Evolutionary conservation across 1,284 basidiomycete genomes (phyloP), one percentile per base, ranked within the genome.

Genomic region (Apiotrichum porosum): DNA sequence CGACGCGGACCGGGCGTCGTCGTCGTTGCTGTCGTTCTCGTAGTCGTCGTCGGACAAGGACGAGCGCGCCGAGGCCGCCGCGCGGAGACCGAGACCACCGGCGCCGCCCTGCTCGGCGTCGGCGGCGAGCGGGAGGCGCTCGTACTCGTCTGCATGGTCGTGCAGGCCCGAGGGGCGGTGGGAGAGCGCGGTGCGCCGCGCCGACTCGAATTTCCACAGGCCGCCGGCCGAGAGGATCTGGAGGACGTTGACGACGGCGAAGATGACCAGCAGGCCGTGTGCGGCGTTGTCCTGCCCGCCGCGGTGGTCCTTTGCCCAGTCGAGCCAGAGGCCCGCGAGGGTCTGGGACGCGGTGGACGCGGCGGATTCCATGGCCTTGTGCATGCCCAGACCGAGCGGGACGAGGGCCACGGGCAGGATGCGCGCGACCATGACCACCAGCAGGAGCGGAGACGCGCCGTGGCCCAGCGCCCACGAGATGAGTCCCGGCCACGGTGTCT

Each of bases 331-430:
- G 26, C 85, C 84, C 9, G 83, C 78, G 8, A 86, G 63, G 0
- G 83, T 85, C 60, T 87, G 84, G 50, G 82, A 81, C 45, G 85
- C 79, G 0, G 82, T 83, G 4, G 82, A 80, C 0, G 84, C 84
- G 1, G 81, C 81, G 66, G 85, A 81, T 61, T 88, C 86, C 51
- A 88, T 73, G 61, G 82, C 81, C 68, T 88, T 88, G 62, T 88
- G 86, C 10, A 83, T 81, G 2, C 85, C 86, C 0, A 88, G 75
- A 2, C 85, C 85, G 2, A 86, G 86, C 3, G 85, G 84, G 32
- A 88, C 80, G 63, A 85, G 85, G 59, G 82, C 83, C 15, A 78
- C 60, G 1, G 82, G 80, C 0, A 88, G 83, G 38, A 88, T 80
- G 41, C 79, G 79, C 3, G 86, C 85, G 1, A 88, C 85, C 37